Evolutionary conservation across 2,329 filamentous ascomycete species (phyloP), one percentile per base, ranked within the genome.

Genomic region (Fusarium vanettenii): DNA sequence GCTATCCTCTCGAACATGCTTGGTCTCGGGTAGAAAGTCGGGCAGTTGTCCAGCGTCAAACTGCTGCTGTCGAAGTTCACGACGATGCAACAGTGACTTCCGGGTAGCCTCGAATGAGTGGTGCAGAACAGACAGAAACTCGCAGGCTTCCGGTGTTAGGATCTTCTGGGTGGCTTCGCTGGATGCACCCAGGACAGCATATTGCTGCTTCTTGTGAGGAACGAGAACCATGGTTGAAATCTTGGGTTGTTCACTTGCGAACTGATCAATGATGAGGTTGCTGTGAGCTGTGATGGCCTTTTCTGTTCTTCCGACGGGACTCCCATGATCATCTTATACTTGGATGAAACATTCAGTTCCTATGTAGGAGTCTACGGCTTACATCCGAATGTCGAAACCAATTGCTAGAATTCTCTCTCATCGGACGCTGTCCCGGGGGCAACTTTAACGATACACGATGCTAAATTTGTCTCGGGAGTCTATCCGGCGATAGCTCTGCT

Each of bases 1-100:
- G 94, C 91, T 41, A 85, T 98, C 94, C 79, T 98, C 95, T 79
- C 97, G 95, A 83, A 99, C 95, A 87, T 97, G 93, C 87, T 91
- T 95, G 69, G 97, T 98, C 89, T 98, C 95, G 69, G 95, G 94
- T 61, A 98, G 90, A 88, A 99, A 98, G 85, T 98, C 95, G 71
- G 95, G 95, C 41, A 98, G 89, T 63, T 91, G 86, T 77, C 97
- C 97, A 82, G 93, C 93, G 87, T 98, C 96, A 72, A 98, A 92
- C 89, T 98, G 95, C 76, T 93, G 92, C 87, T 98, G 97, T 81
- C 95, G 94, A 77, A 92, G 87, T 79, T 93, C 90, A 80, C 97
- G 94, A 80, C 95, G 92, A 86, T 98, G 93, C 63, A 99, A 91
- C 48, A 99, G 91, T 55, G 89, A 88, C 88, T 98, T 98, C 85